phyloP scores from a whole-genome alignment of 2,329 filamentous ascomycete genomes.

The Fusarium nanum region DNA sequence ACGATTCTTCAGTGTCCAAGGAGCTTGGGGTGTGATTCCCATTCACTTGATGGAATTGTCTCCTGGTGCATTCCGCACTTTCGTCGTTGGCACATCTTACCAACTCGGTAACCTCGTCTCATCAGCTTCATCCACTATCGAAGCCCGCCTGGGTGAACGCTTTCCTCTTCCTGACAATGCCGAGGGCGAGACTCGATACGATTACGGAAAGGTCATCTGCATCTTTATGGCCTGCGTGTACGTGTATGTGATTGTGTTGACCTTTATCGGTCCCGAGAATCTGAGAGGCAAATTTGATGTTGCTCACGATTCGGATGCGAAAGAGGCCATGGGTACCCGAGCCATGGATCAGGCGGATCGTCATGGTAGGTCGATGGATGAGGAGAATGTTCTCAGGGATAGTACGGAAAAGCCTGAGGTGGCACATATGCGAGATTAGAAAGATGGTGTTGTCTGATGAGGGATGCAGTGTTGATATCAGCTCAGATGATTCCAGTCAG shows the following conservation, averaged over 20 bases:
- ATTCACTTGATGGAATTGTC: slow-evolving; percentile 83
- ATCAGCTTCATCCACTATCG: slow-evolving; percentile 78
- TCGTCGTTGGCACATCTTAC: slow-evolving; percentile 79
- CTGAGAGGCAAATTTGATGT: slow-evolving; percentile 64
- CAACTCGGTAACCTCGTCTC: slow-evolving; percentile 82
- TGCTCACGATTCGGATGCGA: slow-evolving; percentile 60
- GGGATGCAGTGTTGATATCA: neutral
- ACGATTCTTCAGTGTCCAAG: slow-evolving; percentile 69
- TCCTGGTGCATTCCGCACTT: slow-evolving; percentile 77
- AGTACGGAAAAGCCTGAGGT: slow-evolving; percentile 28
- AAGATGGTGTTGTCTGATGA: neutral
- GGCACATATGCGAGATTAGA: slow-evolving; percentile 19
- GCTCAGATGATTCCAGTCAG: neutral
- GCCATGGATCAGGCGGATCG: slow-evolving; percentile 41
- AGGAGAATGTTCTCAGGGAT: slow-evolving; percentile 29
- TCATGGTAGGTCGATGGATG: slow-evolving; percentile 23
- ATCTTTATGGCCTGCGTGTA: slow-evolving; percentile 93
- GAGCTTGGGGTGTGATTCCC: slow-evolving; percentile 80
- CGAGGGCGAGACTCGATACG: slow-evolving; percentile 64
- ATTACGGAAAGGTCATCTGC: slow-evolving; percentile 87
- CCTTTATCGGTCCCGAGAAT: slow-evolving; percentile 71
- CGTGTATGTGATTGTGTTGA: slow-evolving; percentile 69
- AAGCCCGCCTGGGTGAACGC: slow-evolving; percentile 77
- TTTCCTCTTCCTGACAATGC: slow-evolving; percentile 75
- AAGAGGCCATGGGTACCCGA: slow-evolving; percentile 58